Conservation (phyloP, 192 early-diverging fungal genomes). For the Jimgerdemannia lactiflua region DNA sequence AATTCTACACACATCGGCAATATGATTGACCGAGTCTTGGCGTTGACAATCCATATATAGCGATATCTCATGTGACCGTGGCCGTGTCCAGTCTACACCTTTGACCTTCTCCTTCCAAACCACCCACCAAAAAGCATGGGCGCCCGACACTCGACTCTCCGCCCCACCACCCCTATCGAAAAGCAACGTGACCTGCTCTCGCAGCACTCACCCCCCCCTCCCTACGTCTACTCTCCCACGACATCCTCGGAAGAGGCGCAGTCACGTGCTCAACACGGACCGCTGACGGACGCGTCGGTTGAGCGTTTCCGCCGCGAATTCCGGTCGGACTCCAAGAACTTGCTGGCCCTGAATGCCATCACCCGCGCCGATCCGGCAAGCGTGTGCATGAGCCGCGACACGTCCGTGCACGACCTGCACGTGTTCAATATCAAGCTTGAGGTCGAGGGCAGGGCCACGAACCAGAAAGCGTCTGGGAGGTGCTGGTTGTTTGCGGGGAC, state of each 20-base stretch:
- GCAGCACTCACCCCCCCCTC: neutral
- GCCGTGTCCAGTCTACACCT: no score
- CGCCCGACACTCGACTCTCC: neutral
- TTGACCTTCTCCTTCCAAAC: neutral
- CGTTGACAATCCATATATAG: no score
- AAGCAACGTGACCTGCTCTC: neutral
- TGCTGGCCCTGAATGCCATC: constrained; percentile 63
- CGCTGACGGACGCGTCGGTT: constrained; percentile 19
- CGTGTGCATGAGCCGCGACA: constrained; percentile 57
- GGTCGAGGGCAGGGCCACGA: constrained; percentile 53
- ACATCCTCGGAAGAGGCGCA: neutral
- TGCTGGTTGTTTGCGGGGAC: constrained; percentile 86
- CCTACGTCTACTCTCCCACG: neutral
- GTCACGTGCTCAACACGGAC: constrained; percentile 6
- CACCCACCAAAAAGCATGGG: neutral
- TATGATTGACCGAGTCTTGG: no score
- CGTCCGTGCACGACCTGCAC: constrained; percentile 47
- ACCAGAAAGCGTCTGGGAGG: constrained; percentile 72
- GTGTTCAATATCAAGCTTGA: constrained; percentile 55
- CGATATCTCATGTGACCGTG: no score
- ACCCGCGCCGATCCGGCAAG: constrained; percentile 53
- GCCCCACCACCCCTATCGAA: neutral
- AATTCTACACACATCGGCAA: no score
- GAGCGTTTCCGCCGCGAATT: constrained; percentile 39
- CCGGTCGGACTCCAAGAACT: constrained; percentile 63